These are phyloP conservation scores for Yarrowia osloensis DNA, from an alignment of 805 yeast genomes.

Conservation along the genomic window DNA sequence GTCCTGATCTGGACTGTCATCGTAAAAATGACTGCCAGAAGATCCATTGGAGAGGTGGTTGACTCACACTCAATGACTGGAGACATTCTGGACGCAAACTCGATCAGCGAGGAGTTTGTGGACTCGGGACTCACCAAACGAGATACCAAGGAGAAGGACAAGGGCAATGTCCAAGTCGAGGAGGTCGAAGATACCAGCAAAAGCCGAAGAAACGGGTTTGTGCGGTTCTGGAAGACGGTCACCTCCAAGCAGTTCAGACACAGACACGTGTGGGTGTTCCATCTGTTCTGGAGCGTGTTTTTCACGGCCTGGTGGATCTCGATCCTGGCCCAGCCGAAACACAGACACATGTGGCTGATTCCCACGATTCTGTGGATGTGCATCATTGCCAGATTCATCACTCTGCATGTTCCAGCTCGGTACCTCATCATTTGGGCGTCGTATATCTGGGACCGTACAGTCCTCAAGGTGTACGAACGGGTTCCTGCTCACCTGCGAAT, in stretches of 20 bases:
- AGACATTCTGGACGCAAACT: not conserved
- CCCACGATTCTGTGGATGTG: constrained; percentile 56
- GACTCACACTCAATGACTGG: not conserved
- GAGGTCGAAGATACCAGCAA: not conserved
- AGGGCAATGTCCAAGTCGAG: not conserved
- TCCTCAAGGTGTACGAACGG: constrained; percentile 37
- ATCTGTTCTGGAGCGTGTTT: constrained; percentile 35
- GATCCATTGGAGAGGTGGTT: not conserved
- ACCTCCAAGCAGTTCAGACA: not conserved
- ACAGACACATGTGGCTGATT: constrained; percentile 56
- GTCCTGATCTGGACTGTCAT: no score
- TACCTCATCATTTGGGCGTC: constrained; percentile 38
- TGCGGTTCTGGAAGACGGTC: not conserved
- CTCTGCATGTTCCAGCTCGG: constrained; percentile 50
- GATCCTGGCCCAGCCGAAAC: constrained; percentile 52
- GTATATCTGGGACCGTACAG: constrained; percentile 41
- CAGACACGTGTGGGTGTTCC: constrained; percentile 3
- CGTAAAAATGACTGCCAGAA: not conserved
- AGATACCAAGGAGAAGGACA: not conserved
- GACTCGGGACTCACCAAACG: not conserved
- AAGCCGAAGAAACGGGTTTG: not conserved
- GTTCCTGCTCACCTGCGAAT: constrained; percentile 50
- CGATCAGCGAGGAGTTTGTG: not conserved
- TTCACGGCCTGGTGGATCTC: constrained; percentile 61
- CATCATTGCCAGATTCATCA: constrained; percentile 53